A percentile compares a stretch with the other conserved stretches of the same genome.
These are phyloP conservation scores for Ceratobasidium papillatum DNA, from an alignment of 1,284 basidiomycete species.

Conservation along the genomic window DNA sequence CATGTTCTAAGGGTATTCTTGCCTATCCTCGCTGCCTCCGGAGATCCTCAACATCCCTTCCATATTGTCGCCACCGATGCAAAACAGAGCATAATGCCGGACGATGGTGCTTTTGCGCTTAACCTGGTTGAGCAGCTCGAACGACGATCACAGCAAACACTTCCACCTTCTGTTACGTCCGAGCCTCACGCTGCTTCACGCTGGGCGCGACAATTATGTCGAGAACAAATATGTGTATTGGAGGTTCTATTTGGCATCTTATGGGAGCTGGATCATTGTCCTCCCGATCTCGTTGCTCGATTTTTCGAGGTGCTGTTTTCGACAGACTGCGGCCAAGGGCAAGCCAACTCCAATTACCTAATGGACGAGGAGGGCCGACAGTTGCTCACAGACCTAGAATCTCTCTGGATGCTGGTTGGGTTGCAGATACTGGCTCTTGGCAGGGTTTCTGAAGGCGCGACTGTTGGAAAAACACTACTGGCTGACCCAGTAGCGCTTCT, in stretches of 20 bases:
- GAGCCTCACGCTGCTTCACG: conserved; percentile 69
- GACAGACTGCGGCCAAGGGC: conserved; percentile 72
- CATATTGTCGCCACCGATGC: conserved; percentile 63
- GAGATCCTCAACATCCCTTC: conserved; percentile 63
- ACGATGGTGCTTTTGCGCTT: conserved; percentile 65
- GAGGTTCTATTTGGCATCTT: conserved; percentile 87
- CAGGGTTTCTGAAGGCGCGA: conserved; percentile 66
- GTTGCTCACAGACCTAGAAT: conserved; percentile 71
- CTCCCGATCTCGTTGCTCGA: conserved; percentile 65
- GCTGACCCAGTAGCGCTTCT: conserved; percentile 40
- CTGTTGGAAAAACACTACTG: conserved; percentile 48
- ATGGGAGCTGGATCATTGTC: conserved; percentile 78
- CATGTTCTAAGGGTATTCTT: conserved; percentile 68
- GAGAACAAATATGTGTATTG: conserved; percentile 80
- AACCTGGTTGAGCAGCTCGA: conserved; percentile 62
- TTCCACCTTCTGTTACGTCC: conserved; percentile 62
- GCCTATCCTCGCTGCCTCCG: conserved; percentile 69
- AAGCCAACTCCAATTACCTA: conserved; percentile 71
- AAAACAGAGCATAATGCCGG: conserved; percentile 68
- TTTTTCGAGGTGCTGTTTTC: conserved; percentile 72
- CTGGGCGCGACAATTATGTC: conserved; percentile 82
- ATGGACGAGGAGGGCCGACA: conserved; percentile 74
- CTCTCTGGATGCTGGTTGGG: conserved; percentile 78
- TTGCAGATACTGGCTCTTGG: conserved; percentile 85
- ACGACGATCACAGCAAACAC: conserved; percentile 59